A percentile compares a stretch with the other conserved stretches of the same genome.
phyloP scores from a whole-genome alignment of 2,329 filamentous ascomycete genomes.

The Ascochyta clinopodiicola region DNA sequence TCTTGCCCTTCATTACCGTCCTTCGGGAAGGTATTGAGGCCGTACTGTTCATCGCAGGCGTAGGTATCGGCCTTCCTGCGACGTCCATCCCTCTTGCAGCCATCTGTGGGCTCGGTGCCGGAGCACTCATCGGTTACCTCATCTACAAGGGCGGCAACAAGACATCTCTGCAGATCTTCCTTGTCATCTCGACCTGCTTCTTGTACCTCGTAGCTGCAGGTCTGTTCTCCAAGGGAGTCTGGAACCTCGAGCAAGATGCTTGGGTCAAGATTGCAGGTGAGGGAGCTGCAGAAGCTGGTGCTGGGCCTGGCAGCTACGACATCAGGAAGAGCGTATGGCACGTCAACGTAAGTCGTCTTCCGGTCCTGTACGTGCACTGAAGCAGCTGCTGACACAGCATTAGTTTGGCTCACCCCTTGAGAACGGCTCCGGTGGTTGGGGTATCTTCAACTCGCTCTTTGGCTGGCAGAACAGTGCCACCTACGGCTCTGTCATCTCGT shows the following conservation, averaged over 20 bases:
- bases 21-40: slow-evolving; percentile 85
- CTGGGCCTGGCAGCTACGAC: slow-evolving; percentile 79
- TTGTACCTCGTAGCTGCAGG: slow-evolving; percentile 85
- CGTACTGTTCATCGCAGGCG: slow-evolving; percentile 84
- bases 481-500: slow-evolving; percentile 84
- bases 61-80: slow-evolving; percentile 77
- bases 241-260: slow-evolving; percentile 72
- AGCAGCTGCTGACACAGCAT: slow-evolving; percentile 1
- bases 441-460: slow-evolving; percentile 83
- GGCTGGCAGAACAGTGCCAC: slow-evolving; percentile 91
- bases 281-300: slow-evolving; percentile 67
- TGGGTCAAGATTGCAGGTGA: slow-evolving; percentile 72
- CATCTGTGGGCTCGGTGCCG: slow-evolving; percentile 72
- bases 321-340: slow-evolving; percentile 82
- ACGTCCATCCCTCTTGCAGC: slow-evolving; percentile 79
- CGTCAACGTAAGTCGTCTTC: slow-evolving; percentile 67
- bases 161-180: slow-evolving; percentile 75
- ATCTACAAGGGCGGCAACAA: slow-evolving; percentile 77
- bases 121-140: slow-evolving; percentile 70
- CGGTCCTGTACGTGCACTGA: neutral
- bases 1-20: slow-evolving; percentile 87
- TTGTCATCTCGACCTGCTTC: slow-evolving; percentile 82
- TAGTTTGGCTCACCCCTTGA: slow-evolving; percentile 78
- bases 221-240: slow-evolving; percentile 78
- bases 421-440: slow-evolving; percentile 80